Percentiles rank a stretch among this genome's conserved stretches.
Conservation (phyloP, 2,329 filamentous ascomycete genomes). For the Myrmaecium sp. region DNA sequence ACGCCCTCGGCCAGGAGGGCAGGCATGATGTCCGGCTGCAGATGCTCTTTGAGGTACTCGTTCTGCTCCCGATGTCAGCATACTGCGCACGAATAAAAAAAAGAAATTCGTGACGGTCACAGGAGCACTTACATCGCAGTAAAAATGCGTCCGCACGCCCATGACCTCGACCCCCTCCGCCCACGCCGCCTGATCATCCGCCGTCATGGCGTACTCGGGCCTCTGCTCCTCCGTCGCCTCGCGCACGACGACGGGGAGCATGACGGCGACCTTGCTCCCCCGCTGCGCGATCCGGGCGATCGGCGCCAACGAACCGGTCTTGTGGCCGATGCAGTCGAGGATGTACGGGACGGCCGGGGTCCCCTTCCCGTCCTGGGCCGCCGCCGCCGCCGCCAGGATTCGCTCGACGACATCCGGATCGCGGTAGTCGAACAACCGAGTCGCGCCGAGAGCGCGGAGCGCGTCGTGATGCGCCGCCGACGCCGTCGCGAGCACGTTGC, state of each 20-base stretch:
- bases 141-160: constrained; percentile 41
- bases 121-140: constrained; percentile 29
- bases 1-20: constrained; percentile 23
- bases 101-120: constrained; percentile 2
- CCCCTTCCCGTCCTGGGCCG: no score
- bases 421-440: constrained; percentile 5
- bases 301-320: constrained; percentile 12
- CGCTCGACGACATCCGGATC: constrained; percentile 3
- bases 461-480: constrained; percentile 5
- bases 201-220: constrained; percentile 40
- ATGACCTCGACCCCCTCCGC: constrained; percentile 32
- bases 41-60: constrained; percentile 35
- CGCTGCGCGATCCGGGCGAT: constrained; percentile 33
- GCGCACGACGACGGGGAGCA: constrained; percentile 42
- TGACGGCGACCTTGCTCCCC: constrained; percentile 37
- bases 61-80: constrained; percentile 25
- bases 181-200: constrained; percentile 30
- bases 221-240: constrained; percentile 31
- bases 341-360: constrained; percentile 15
- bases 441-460: constrained; percentile 6
- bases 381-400: constrained; percentile 3
- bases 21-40: constrained; percentile 39
- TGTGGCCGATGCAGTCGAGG: constrained; percentile 18
- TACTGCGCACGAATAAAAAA: no score
- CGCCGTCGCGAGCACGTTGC: constrained; percentile 6